These are phyloP conservation scores for Cryptococcus floricola DNA, from an alignment of 1,284 basidiomycete species.

Conservation along the genomic window DNA sequence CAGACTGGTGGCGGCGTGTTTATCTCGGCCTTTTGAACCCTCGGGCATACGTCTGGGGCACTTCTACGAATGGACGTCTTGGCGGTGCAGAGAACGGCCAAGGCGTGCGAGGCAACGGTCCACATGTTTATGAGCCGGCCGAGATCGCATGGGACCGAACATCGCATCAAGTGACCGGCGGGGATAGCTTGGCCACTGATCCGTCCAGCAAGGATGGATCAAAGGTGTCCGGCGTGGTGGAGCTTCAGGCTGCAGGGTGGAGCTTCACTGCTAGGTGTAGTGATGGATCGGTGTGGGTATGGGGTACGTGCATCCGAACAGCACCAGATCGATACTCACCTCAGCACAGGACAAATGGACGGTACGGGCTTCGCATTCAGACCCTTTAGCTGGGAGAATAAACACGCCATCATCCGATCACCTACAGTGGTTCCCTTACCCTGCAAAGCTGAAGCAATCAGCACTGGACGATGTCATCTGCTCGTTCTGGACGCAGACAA, in stretches of 20 bases:
- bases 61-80: constrained; percentile 45
- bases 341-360: constrained; percentile 59
- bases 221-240: constrained; percentile 56
- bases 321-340: background rate
- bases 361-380: constrained; percentile 44
- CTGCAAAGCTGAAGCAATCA: constrained; percentile 28
- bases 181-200: constrained; percentile 7
- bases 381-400: constrained; percentile 24
- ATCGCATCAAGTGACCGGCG: constrained; percentile 7
- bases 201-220: background rate
- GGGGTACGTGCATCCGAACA: constrained; percentile 57
- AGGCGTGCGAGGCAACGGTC: constrained; percentile 50
- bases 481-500: constrained; percentile 43
- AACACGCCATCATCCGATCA: constrained; percentile 21
- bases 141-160: constrained; percentile 48
- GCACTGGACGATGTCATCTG: constrained; percentile 36
- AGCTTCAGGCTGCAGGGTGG: constrained; percentile 75
- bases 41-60: constrained; percentile 77
- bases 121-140: constrained; percentile 55
- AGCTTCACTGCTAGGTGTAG: constrained; percentile 55
- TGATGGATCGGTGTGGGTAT: constrained; percentile 68
- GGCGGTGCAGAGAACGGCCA: constrained; percentile 25
- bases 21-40: constrained; percentile 64
- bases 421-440: constrained; percentile 40
- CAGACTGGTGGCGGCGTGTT: constrained; percentile 68